phyloP scores from a whole-genome alignment of 176 grass and related monocot genomes.

The Hordeum vulgare region DNA sequence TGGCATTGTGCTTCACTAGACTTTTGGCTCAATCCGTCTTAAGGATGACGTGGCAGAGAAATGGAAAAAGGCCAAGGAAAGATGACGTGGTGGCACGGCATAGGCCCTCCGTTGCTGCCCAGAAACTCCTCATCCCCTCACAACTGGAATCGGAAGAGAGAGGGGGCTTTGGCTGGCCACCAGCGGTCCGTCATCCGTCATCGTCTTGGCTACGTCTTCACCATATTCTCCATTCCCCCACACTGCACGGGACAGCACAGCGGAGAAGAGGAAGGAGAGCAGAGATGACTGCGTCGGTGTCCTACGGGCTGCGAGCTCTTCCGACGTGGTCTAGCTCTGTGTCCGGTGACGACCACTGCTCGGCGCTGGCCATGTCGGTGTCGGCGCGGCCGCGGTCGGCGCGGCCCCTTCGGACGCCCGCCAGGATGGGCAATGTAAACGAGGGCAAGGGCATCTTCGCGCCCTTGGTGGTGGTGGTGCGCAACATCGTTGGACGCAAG shows the following conservation, averaged over 20 bases:
- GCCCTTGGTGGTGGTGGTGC: constrained; percentile 59
- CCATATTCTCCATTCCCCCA: background rate
- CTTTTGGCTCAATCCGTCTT: background rate
- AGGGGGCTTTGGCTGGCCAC: background rate
- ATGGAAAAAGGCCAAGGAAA: background rate
- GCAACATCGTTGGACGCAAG: constrained; percentile 78
- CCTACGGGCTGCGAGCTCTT: constrained; percentile 20
- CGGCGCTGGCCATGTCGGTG: constrained; percentile 17
- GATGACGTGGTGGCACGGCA: constrained; percentile 3
- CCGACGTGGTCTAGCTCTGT: constrained; percentile 63
- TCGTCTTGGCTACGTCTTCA: constrained; percentile 19
- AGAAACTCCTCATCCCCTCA: constrained; percentile 32
- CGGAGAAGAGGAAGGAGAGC: background rate
- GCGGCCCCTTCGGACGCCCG: constrained; percentile 31
- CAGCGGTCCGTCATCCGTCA: constrained; percentile 5
- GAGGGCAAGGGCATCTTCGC: constrained; percentile 92
- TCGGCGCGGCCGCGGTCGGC: constrained; percentile 2
- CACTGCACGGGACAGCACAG: background rate
- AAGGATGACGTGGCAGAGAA: background rate
- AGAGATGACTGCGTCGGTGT: constrained; percentile 6
- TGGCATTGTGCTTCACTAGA: background rate
- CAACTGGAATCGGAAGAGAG: background rate
- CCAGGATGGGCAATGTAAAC: constrained; percentile 91
- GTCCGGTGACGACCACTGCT: constrained; percentile 14
- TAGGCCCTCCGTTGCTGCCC: constrained; percentile 20